phyloP scores from a whole-genome alignment of 75 land plant genomes.

The Pseudotsuga menziesii region DNA sequence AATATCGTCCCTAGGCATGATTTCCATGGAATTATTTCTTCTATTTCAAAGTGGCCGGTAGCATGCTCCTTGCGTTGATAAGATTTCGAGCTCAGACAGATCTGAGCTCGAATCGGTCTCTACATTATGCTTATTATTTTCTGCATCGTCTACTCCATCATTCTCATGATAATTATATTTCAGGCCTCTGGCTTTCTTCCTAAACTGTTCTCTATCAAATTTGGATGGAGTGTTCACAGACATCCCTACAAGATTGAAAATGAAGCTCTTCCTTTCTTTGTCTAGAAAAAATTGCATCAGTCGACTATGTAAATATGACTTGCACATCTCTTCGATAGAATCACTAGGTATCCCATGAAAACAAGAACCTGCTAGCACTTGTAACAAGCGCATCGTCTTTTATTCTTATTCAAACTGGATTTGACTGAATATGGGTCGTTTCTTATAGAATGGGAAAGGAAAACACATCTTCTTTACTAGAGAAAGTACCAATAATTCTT shows the following conservation, averaged over 20 bases:
- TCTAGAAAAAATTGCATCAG: background rate
- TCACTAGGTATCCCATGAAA: background rate
- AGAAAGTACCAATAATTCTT: background rate
- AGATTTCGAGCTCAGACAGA: too few species aligned
- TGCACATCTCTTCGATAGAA: background rate
- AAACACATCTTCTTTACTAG: background rate
- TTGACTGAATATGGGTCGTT: too few species aligned
- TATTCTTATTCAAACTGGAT: background rate
- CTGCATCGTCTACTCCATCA: too few species aligned
- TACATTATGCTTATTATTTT: background rate
- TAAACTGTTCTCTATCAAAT: too few species aligned
- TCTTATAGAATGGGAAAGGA: background rate
- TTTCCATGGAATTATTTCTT: background rate
- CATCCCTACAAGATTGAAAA: too few species aligned
- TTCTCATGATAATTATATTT: too few species aligned
- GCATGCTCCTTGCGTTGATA: background rate
- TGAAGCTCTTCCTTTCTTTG: background rate
- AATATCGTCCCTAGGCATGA: background rate
- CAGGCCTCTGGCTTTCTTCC: too few species aligned
- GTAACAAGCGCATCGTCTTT: background rate
- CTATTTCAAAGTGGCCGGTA: background rate
- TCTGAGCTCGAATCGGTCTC: conserved; percentile 9
- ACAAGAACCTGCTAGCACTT: background rate
- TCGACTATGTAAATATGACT: background rate
- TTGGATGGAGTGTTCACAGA: too few species aligned